Conservation (phyloP, 2,329 filamentous ascomycete species). For the Colletotrichum camelliae region DNA sequence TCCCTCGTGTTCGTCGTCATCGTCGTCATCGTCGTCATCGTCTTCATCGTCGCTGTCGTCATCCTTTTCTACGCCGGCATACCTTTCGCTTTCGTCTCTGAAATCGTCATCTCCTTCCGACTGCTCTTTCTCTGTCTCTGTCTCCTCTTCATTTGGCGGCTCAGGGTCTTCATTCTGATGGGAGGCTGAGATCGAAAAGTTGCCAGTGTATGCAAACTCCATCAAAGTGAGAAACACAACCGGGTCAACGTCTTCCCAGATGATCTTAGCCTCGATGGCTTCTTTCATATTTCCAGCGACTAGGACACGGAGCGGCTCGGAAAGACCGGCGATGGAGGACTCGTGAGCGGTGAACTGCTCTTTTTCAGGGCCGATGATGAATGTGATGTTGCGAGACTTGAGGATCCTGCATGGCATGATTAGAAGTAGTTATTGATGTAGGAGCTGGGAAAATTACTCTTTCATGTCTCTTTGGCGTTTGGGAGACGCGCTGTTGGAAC, state of each 20-base stretch:
- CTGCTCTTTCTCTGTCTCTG: too few species aligned
- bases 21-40: too few species aligned
- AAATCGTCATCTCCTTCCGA: too few species aligned
- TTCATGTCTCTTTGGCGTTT: not conserved
- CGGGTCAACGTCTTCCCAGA: not conserved
- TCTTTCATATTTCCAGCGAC: not conserved
- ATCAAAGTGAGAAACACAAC: not conserved
- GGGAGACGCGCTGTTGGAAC: not conserved
- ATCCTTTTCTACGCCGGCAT: too few species aligned
- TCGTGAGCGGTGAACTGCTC: not conserved
- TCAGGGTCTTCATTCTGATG: too few species aligned
- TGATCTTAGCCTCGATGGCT: not conserved
- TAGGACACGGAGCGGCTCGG: not conserved
- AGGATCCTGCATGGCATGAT: not conserved
- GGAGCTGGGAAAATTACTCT: not conserved
- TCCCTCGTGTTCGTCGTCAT: too few species aligned
- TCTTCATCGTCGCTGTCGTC: too few species aligned
- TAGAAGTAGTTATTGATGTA: rapidly evolving
- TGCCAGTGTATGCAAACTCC: not conserved
- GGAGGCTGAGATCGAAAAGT: too few species aligned
- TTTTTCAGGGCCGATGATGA: not conserved
- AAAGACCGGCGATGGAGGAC: not conserved
- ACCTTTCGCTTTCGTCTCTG: too few species aligned
- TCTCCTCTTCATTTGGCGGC: too few species aligned
- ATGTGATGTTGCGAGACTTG: not conserved